Conservation (phyloP, 1,139 yeast species). For the Kurtzmaniella natalensis region DNA sequence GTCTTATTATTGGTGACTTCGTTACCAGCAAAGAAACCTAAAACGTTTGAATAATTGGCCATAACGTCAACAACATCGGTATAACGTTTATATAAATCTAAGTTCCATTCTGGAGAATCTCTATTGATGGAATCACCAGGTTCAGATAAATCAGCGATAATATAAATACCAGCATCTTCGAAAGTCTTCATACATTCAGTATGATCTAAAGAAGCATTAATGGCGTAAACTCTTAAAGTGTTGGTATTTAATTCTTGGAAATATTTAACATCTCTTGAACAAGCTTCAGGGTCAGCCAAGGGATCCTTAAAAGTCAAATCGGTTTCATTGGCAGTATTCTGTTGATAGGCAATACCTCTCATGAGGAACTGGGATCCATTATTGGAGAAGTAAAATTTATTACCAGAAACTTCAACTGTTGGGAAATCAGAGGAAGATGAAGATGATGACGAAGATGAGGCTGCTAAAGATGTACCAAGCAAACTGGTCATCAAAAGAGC, state of each 20-base stretch:
- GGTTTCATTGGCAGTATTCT: slow-evolving; percentile 53
- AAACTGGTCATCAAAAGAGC: slow-evolving; percentile 3
- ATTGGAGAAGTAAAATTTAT: slow-evolving; percentile 72
- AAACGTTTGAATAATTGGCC: slow-evolving; percentile 72
- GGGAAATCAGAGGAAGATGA: slow-evolving; percentile 40
- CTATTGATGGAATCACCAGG: slow-evolving; percentile 76
- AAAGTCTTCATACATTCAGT: slow-evolving; percentile 84
- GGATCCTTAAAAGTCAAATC: slow-evolving; percentile 64
- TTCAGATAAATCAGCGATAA: slow-evolving; percentile 81
- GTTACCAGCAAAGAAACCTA: slow-evolving; percentile 93
- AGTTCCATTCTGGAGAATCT: slow-evolving; percentile 68
- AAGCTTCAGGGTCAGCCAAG: slow-evolving; percentile 62
- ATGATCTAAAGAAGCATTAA: slow-evolving; percentile 76
- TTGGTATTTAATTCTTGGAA: slow-evolving; percentile 77
- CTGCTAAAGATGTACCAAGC: slow-evolving; percentile 23
- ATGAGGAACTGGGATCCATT: slow-evolving; percentile 81
- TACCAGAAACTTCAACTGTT: slow-evolving; percentile 58
- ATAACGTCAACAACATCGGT: slow-evolving; percentile 81
- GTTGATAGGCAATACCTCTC: slow-evolving; percentile 65
- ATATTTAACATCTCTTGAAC: slow-evolving; percentile 76
- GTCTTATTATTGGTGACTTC: slow-evolving; percentile 60
- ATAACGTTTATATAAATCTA: slow-evolving; percentile 64
- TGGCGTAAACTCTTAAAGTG: slow-evolving; percentile 67
- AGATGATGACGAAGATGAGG: slow-evolving; percentile 20
- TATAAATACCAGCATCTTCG: slow-evolving; percentile 84